Percentiles rank a stretch among this genome's conserved stretches.
Evolutionary conservation across 805 yeast species (phyloP).

Genomic region (Saturnispora besseyi): DNA sequence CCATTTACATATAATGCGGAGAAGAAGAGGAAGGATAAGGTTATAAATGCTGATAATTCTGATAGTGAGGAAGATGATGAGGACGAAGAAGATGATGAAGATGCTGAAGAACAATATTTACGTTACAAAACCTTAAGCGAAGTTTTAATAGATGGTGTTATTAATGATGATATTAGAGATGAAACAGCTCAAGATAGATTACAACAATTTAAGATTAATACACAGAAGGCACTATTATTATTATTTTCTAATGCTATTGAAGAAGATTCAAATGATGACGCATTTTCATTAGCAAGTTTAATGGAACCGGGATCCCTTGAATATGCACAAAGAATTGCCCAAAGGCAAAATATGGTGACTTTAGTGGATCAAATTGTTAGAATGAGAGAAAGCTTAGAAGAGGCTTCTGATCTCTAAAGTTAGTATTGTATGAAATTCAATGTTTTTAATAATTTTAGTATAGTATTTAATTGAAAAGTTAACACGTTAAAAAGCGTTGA

Average conservation of each 20-base stretch:
- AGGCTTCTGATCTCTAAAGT: background rate
- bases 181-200: constrained; percentile 39
- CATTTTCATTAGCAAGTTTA: constrained; percentile 49
- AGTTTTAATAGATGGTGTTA: constrained; percentile 47
- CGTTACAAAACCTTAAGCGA: constrained; percentile 55
- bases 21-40: constrained; percentile 7
- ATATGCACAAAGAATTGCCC: constrained; percentile 81
- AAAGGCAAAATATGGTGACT: constrained; percentile 48
- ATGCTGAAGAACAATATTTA: constrained; percentile 51
- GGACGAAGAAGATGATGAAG: constrained; percentile 23
- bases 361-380: constrained; percentile 48
- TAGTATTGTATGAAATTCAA: background rate
- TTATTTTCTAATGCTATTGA: constrained; percentile 8
- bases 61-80: constrained; percentile 42
- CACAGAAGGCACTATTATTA: constrained; percentile 4
- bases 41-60: constrained; percentile 18
- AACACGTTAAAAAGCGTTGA: background rate
- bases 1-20: constrained; percentile 39
- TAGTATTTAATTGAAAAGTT: background rate
- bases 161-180: constrained; percentile 30
- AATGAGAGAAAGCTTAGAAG: constrained; percentile 37
- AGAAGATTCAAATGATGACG: constrained; percentile 43
- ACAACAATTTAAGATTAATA: constrained; percentile 36
- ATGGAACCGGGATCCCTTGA: constrained; percentile 34
- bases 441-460: background rate